Evolutionary conservation across 371 early-diverging fungal species (phyloP).

Genomic region (Chytridiales sp.): DNA sequence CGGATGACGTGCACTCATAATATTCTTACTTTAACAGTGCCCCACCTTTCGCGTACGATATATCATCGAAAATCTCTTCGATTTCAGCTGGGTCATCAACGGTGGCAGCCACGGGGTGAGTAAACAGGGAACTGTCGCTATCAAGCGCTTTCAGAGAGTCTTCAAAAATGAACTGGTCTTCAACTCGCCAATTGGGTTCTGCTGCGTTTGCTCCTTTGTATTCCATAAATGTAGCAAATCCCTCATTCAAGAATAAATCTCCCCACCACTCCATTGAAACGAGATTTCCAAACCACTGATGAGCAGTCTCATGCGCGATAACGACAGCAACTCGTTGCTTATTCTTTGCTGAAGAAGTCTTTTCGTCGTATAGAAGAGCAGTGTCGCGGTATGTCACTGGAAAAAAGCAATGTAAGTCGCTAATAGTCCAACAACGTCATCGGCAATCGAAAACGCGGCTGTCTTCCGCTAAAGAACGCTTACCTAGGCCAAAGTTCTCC

Average conservation of each 20-base stretch:
- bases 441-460: too few species aligned
- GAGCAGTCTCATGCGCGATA: constrained; percentile 83
- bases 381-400: constrained; percentile 70
- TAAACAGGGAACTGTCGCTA: constrained; percentile 75
- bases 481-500: constrained; percentile 85
- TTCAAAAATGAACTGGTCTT: constrained; percentile 68
- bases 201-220: constrained; percentile 18
- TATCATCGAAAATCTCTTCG: constrained; percentile 41
- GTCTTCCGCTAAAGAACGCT: too few species aligned
- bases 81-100: constrained; percentile 64
- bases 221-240: constrained; percentile 79
- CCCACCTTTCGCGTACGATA: constrained; percentile 39
- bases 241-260: constrained; percentile 94
- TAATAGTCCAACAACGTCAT: too few species aligned
- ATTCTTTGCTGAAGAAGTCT: constrained; percentile 53
- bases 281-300: constrained; percentile 95
- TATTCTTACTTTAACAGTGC: constrained; percentile 18
- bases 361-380: constrained; percentile 66
- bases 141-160: constrained; percentile 68
- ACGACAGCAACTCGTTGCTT: constrained; percentile 77
- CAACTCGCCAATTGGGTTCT: constrained; percentile 55
- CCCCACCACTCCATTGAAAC: constrained; percentile 26
- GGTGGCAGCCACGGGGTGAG: constrained; percentile 86
- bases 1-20: constrained; percentile 13
- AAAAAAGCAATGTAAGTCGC: too few species aligned